Base-by-base conservation (phyloP, 2,329 filamentous ascomycete genomes). In the Colletotrichum eremochloae region DNA sequence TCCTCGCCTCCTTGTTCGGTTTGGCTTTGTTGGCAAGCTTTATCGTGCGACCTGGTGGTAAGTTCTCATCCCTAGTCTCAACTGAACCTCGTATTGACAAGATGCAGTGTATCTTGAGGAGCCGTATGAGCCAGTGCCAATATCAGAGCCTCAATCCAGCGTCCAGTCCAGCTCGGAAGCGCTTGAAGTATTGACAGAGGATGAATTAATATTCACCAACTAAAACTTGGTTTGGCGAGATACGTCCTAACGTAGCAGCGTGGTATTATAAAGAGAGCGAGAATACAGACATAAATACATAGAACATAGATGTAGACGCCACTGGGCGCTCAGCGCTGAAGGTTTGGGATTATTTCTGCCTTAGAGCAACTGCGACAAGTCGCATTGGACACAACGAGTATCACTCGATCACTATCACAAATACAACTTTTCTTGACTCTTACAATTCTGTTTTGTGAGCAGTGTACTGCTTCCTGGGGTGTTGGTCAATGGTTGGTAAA, bases 21-120 rank as follows among this genome's bases (percentile, higher is more conserved):
- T 33, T 91, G 11, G 91, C 91, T 0, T 87, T 96, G 40, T 63
- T 91, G 2, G 86, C 90, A 66, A 93, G 90, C 77, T 92, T 92
- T 80, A 88, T 95, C 66, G 85, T 98, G 36, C 88, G 85, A 77
- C 92, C 95, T 4, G 86, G 93, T 84, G 86, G 95, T 97, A 84
- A 84, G 93, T 48, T 88, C 48, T n/a, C 7, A 1, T 48, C 24
- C 12, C 20, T 50, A 8, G 14, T 9, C 3, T 2, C 6, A 20
- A 14, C 1, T 12, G 46, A n/a, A 33, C 1, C 7, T 0, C 9
- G 7, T 14, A 33, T 63, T 74, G 7, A 74, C 31, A 33, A 20
- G n/a, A 46, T 12, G 20, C 24, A 75, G 74, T 75, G 18, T 75
- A 65, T 12, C 63, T 74, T 8, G 71, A 70, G 48, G 69, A 75